phyloP scores from a whole-genome alignment of 2,329 filamentous ascomycete genomes.

The Cladosporium cucumerinum region DNA sequence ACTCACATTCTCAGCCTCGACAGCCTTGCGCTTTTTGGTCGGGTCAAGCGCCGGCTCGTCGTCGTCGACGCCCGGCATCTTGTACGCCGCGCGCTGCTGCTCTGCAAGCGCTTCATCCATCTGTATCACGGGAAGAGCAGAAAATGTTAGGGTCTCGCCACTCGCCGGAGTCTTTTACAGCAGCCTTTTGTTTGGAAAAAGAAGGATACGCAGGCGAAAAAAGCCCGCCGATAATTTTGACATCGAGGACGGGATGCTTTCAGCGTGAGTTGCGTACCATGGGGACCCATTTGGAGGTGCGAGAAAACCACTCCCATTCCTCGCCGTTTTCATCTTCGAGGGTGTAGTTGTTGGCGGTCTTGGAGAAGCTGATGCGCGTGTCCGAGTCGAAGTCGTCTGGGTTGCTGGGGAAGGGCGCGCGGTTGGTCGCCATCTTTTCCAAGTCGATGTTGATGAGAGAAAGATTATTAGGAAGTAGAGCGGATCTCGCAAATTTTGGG shows the following conservation, averaged over 20 bases:
- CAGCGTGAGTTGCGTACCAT: slow-evolving; percentile 44
- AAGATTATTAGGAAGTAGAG: neutral
- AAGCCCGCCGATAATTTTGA: slow-evolving; percentile 12
- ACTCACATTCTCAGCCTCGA: slow-evolving; percentile 33
- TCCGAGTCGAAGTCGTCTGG: slow-evolving; percentile 70
- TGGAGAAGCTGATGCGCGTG: slow-evolving; percentile 83
- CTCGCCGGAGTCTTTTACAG: slow-evolving; percentile 5
- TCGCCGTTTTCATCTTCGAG: slow-evolving; percentile 79
- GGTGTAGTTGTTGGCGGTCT: slow-evolving; percentile 67
- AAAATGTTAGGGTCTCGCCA: slow-evolving; percentile 28
- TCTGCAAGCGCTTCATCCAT: slow-evolving; percentile 59
- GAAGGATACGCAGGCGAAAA: neutral
- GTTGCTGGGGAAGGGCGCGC: slow-evolving; percentile 50
- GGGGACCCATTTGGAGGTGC: slow-evolving; percentile 71
- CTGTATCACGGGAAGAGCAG: slow-evolving; percentile 35
- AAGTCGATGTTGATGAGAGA: neutral
- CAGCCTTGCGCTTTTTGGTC: slow-evolving; percentile 42
- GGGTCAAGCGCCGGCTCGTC: slow-evolving; percentile 37
- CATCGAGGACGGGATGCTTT: slow-evolving; percentile 25
- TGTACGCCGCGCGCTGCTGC: slow-evolving; percentile 61
- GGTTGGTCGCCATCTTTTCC: slow-evolving; percentile 21
- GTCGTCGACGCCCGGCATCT: slow-evolving; percentile 58
- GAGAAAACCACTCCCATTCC: slow-evolving; percentile 78
- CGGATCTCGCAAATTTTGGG: no score
- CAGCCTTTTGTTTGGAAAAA: neutral